Conservation (phyloP, 176 grass and related monocot species). For the Musa beccarii region DNA sequence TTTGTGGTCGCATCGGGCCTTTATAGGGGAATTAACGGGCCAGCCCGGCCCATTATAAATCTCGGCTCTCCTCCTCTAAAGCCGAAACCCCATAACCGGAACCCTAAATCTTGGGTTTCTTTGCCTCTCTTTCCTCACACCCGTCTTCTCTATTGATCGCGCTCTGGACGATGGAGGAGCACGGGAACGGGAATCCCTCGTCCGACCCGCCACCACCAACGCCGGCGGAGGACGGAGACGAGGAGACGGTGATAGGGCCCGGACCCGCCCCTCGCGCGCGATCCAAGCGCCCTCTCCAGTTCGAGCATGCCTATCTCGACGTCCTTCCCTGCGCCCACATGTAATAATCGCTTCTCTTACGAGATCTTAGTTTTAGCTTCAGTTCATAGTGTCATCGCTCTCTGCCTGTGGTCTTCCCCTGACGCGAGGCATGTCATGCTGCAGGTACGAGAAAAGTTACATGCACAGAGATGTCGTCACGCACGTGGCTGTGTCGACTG, state of each 20-base stretch:
- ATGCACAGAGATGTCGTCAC: constrained; percentile 97
- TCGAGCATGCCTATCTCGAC: constrained; percentile 92
- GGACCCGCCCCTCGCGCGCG: constrained; percentile 45
- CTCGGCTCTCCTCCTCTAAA: background rate
- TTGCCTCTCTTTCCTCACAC: background rate
- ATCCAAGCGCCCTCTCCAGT: constrained; percentile 86
- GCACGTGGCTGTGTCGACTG: constrained; percentile 64
- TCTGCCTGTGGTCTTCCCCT: background rate
- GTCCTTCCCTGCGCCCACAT: constrained; percentile 76
- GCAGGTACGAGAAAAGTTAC: constrained; percentile 99
- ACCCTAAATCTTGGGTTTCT: background rate
- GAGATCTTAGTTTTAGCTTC: background rate
- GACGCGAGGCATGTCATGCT: background rate
- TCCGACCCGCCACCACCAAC: constrained; percentile 14
- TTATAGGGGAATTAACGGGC: background rate
- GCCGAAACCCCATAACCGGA: background rate
- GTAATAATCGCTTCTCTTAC: constrained; percentile 23
- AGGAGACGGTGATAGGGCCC: constrained; percentile 51
- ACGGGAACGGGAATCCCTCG: constrained; percentile 17
- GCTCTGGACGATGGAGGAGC: constrained; percentile 24
- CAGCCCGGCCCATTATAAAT: background rate
- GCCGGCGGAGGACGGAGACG: constrained; percentile 25
- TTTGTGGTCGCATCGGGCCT: background rate
- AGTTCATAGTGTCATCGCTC: background rate
- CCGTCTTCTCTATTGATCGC: background rate